Evolutionary conservation across 768 basidiomycete species (phyloP), one percentile per base, ranked within the genome.

Genomic region (Cystofilobasidium capitatum): DNA sequence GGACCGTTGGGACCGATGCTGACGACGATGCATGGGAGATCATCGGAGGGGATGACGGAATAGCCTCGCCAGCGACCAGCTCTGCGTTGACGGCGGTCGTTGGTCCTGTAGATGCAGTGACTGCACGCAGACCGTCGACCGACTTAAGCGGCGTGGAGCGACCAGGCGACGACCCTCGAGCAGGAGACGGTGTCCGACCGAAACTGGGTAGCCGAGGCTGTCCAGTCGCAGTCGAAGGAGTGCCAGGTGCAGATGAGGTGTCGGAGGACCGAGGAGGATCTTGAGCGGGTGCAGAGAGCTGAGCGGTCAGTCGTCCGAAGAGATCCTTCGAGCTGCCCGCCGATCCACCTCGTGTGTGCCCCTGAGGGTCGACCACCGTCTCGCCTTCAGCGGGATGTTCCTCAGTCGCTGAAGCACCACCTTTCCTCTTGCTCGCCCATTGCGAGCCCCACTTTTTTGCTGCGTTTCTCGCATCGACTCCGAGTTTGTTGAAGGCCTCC

Each of bases 391-490:
- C 55, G 29, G 29, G 22, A n/a, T 37, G 40, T 14, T 29, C 64
- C 17, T 33, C 29, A 37, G 20, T 26, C 26, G 22, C 22, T 24
- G n/a, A 2, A 24, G 8, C 24, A 6, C 37, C 51, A 9, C 36
- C 64, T 26, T 55, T 65, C 1, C 77, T 58, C 64, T 76, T 83
- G 80, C 75, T 75, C 7, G 75, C 74, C 87, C 89, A 92, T 66
- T 85, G 89, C 33, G 85, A 86, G 29, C 91, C 86, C 91, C 91
- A 94, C 75, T 94, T 94, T 68, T 87, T 85, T 81, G 96, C 86
- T 12, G 88, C 83, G 74, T 96, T 93, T 75, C 87, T 88, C 16
- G 91, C 78, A 42, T 75, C 69, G 31, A 70, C 47, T 16, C 63
- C 49, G 39, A 64, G 63, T 24, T 64, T 64, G 37, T 29, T 40